These are phyloP conservation scores for Teratosphaeria pseudoeucalypti DNA, from an alignment of 2,329 filamentous ascomycete species.

Conservation along the genomic window DNA sequence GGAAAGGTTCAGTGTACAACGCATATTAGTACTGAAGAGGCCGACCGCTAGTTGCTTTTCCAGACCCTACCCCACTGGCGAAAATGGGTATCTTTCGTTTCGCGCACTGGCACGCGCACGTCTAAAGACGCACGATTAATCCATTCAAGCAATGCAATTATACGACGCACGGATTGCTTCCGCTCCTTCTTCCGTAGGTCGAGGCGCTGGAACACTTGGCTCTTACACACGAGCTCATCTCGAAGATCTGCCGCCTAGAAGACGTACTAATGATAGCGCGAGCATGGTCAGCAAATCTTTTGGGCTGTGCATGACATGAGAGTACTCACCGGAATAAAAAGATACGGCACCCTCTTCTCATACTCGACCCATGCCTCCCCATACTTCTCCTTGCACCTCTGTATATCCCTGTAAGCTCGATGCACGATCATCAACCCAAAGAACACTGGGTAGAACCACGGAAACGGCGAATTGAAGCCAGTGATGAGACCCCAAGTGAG, in stretches of 20 bases:
- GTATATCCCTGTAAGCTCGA: conserved; percentile 63
- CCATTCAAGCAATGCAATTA: neutral
- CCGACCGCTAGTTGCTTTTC: neutral
- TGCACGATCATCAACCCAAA: conserved; percentile 73
- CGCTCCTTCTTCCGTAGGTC: neutral
- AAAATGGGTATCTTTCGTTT: neutral
- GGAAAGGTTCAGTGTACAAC: neutral
- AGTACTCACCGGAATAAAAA: conserved; percentile 59
- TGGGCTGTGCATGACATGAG: neutral
- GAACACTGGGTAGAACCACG: conserved; percentile 82
- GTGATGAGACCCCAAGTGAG: conserved; percentile 71
- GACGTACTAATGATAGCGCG: neutral
- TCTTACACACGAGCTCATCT: neutral
- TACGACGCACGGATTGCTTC: neutral
- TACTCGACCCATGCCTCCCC: conserved; percentile 76
- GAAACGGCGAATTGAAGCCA: conserved; percentile 70
- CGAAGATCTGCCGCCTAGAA: neutral
- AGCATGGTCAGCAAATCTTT: neutral
- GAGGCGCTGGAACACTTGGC: neutral
- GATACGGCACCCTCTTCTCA: conserved; percentile 66
- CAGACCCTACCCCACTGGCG: neutral
- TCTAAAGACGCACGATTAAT: neutral
- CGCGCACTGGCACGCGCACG: neutral
- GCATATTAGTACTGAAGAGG: neutral
- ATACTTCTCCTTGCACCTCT: conserved; percentile 67